Percentiles rank a stretch among this genome's conserved stretches.
phyloP scores from a whole-genome alignment of 495 filamentous ascomycete species.

The Parachaetomium inaequale region DNA sequence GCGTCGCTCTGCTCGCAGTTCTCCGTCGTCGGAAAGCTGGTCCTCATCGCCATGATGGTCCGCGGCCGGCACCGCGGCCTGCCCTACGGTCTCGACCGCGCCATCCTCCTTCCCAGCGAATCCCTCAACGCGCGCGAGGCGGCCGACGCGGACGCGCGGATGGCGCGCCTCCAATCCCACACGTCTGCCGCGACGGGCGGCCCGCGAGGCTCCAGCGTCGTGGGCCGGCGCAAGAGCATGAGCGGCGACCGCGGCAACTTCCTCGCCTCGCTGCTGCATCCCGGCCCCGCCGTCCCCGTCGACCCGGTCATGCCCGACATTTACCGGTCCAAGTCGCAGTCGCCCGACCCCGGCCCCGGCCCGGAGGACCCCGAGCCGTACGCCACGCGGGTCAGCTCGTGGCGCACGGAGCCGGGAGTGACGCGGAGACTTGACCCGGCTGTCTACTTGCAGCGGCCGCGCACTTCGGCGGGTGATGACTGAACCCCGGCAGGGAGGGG shows the following conservation, averaged over 20 bases:
- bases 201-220: constrained; percentile 21
- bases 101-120: constrained; percentile 80
- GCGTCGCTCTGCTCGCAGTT: constrained; percentile 80
- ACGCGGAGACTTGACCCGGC: not conserved
- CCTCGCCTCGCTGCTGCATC: constrained; percentile 37
- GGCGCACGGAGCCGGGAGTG: constrained; percentile 12
- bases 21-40: constrained; percentile 74
- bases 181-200: constrained; percentile 40
- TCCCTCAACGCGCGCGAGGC: constrained; percentile 67
- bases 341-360: constrained; percentile 12
- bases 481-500: too few species aligned
- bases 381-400: constrained; percentile 19
- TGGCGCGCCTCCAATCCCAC: constrained; percentile 54
- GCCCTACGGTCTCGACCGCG: constrained; percentile 86
- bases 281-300: constrained; percentile 32
- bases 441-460: not conserved
- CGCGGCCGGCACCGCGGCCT: constrained; percentile 89
- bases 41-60: constrained; percentile 90
- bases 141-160: constrained; percentile 52
- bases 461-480: constrained; percentile 3
- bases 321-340: constrained; percentile 13
- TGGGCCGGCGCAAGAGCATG: constrained; percentile 23
- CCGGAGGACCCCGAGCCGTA: constrained; percentile 13
- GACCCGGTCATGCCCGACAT: constrained; percentile 5
- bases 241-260: constrained; percentile 33